phyloP scores from a whole-genome alignment of 768 basidiomycete species.

The Phlegmacium glaucopus region DNA sequence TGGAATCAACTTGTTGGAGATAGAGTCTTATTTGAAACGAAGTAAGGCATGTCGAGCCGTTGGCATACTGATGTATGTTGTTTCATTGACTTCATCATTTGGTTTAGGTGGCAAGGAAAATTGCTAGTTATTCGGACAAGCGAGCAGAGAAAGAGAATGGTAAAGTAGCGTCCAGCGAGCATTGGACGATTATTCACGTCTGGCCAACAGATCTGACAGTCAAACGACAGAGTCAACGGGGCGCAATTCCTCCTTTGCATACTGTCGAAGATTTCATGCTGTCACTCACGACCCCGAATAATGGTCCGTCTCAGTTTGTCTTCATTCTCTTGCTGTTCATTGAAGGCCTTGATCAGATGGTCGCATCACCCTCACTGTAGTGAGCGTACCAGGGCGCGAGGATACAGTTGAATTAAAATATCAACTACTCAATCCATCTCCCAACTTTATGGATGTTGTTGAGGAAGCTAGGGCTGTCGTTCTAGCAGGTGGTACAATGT shows the following conservation, averaged over 20 bases:
- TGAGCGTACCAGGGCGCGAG: slow-evolving; percentile 32
- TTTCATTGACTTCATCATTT: not conserved
- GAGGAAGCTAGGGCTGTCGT: slow-evolving; percentile 81
- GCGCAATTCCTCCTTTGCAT: slow-evolving; percentile 72
- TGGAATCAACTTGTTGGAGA: slow-evolving; percentile 80
- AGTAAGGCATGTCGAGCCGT: slow-evolving; percentile 63
- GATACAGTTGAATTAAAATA: slow-evolving; percentile 72
- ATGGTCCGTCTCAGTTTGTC: slow-evolving; percentile 45
- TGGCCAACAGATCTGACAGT: slow-evolving; percentile 11
- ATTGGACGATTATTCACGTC: not conserved
- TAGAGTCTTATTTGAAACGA: slow-evolving; percentile 73
- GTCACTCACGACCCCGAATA: slow-evolving; percentile 73
- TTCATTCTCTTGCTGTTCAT: not conserved
- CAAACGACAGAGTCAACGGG: slow-evolving; percentile 23
- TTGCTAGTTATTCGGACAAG: slow-evolving; percentile 80
- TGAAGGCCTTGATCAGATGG: slow-evolving; percentile 52
- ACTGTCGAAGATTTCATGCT: slow-evolving; percentile 75
- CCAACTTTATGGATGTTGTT: slow-evolving; percentile 80
- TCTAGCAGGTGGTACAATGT: slow-evolving; percentile 97
- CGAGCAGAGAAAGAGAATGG: slow-evolving; percentile 42
- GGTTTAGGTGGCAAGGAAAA: slow-evolving; percentile 65
- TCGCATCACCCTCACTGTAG: slow-evolving; percentile 59
- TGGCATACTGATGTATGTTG: not conserved
- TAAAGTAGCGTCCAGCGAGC: slow-evolving; percentile 10
- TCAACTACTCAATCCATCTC: slow-evolving; percentile 88